Evolutionary conservation across 257 asterid species (phyloP).

Genomic region (Coffea eugenioides): DNA sequence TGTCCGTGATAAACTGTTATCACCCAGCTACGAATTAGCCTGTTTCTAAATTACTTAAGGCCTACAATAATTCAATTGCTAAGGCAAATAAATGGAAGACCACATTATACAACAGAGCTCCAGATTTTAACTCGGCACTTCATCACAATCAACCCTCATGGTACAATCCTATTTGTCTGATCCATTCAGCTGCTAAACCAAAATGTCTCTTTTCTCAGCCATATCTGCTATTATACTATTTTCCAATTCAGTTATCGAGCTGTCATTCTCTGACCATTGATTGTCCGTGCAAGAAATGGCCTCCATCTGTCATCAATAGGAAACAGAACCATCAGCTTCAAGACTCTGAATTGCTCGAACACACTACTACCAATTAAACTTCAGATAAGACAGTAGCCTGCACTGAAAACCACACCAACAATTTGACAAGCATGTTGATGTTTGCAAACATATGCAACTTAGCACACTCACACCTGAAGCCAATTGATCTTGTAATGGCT

Average conservation of each 20-base stretch:
- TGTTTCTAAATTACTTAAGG: constrained; percentile 27
- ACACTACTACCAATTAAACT: no score
- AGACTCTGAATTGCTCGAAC: neutral
- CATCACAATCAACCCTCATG: constrained; percentile 27
- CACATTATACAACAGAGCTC: constrained; percentile 56
- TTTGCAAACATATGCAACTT: neutral
- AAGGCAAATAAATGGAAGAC: constrained; percentile 23
- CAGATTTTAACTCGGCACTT: constrained; percentile 30
- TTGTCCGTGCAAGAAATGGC: constrained; percentile 64
- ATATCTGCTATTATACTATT: constrained; percentile 16
- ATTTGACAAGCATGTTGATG: neutral
- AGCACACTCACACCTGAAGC: neutral
- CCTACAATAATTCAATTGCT: constrained; percentile 36
- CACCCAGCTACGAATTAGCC: constrained; percentile 38
- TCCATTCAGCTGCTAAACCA: constrained; percentile 15
- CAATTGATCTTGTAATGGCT: constrained; percentile 3
- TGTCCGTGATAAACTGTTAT: constrained; percentile 21
- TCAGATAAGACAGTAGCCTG: neutral
- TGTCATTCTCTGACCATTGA: constrained; percentile 58
- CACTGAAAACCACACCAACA: neutral
- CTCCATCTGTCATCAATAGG: constrained; percentile 50
- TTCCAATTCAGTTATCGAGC: constrained; percentile 5
- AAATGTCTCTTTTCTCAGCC: constrained; percentile 7
- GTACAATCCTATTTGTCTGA: constrained; percentile 9
- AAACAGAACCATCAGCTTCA: constrained; percentile 7